A percentile compares a stretch with the other conserved stretches of the same genome.
phyloP scores from a whole-genome alignment of 805 yeast genomes.

The Saccharomycopsis fermentans region DNA sequence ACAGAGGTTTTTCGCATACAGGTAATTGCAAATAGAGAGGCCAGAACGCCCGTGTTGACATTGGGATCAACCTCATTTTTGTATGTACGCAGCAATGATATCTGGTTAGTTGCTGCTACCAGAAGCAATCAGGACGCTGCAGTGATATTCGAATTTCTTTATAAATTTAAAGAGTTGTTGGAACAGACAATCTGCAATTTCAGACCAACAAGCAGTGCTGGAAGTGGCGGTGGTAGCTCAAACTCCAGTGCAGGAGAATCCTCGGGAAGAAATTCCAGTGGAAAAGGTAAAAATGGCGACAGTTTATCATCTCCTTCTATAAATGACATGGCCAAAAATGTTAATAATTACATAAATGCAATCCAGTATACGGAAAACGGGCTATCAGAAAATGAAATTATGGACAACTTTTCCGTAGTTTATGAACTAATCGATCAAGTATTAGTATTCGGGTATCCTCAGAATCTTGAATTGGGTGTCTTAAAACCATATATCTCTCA shows the following conservation, averaged over 20 bases:
- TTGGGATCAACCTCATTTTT: conserved; percentile 88
- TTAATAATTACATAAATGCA: conserved; percentile 18
- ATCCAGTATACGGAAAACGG: conserved; percentile 2
- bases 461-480: conserved; percentile 44
- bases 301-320: not conserved
- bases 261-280: conserved; percentile 4
- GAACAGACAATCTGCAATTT: conserved; percentile 28
- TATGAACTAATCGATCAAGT: conserved; percentile 74
- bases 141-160: conserved; percentile 66
- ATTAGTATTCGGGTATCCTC: conserved; percentile 71
- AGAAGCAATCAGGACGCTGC: conserved; percentile 83
- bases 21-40: conserved; percentile 46
- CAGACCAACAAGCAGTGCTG: not conserved
- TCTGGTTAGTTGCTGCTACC: conserved; percentile 85
- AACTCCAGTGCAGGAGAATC: not conserved
- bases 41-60: conserved; percentile 67
- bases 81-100: conserved; percentile 48
- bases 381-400: conserved; percentile 39
- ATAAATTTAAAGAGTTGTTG: conserved; percentile 47
- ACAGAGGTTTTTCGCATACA: conserved; percentile 89
- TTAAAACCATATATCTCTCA: conserved; percentile 29
- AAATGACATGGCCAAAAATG: conserved; percentile 20
- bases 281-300: not conserved
- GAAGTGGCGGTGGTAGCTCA: conserved; percentile 14
- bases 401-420: conserved; percentile 55